Base-by-base conservation (phyloP, 225 moss, liverwort and hornwort genomes). In the Marchantia polymorpha region DNA sequence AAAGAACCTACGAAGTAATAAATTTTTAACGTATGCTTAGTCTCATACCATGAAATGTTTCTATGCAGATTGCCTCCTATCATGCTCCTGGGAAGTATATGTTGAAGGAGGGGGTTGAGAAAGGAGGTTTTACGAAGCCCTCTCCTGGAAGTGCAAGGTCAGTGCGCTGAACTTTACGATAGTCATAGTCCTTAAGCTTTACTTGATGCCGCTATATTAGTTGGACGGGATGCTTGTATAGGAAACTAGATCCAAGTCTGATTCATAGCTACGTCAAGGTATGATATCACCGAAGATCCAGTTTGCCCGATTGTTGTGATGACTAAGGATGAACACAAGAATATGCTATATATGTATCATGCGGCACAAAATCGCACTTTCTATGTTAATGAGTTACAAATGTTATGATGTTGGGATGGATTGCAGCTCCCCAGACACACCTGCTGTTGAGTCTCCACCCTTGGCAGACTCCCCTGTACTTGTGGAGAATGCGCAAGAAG, bases 71-170 rank as follows among this genome's bases (percentile, higher is more conserved):
- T 80, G 96, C 96, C 61, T 89, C 89, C 26, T 99, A 86, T 89
- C 92, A 91, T 79, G 91, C 99, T 64, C 99, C 99, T 61, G 99
- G 99, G 74, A 95, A 89, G 80, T 99, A 99, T 55, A 79, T 93
- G 83, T 74, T 99, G 81, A 95, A 92, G 82, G 91, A 95, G 78
- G 99, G 99, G 66, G 93, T 99, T 27, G 89, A 89, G 64, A 89
- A 89, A 77, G 89, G 85, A 78, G 84, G 66, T 86, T 84, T 90
- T 83, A 85, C 95, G 47, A 99, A 95, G 85, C 93, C 95, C 56
- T 99, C 99, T 77, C 92, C 96, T 81, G 90, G 91, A 71, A 96
- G 92, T 88, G 94, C 89, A 88, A 96, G 94, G 96, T 96, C 78
- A 67, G 69, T 51, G 73, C 75, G 20, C 17, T 15, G 0, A 47